Conservation (phyloP, 1,139 yeast species). For the Groenewaldozyma auringiensis region DNA sequence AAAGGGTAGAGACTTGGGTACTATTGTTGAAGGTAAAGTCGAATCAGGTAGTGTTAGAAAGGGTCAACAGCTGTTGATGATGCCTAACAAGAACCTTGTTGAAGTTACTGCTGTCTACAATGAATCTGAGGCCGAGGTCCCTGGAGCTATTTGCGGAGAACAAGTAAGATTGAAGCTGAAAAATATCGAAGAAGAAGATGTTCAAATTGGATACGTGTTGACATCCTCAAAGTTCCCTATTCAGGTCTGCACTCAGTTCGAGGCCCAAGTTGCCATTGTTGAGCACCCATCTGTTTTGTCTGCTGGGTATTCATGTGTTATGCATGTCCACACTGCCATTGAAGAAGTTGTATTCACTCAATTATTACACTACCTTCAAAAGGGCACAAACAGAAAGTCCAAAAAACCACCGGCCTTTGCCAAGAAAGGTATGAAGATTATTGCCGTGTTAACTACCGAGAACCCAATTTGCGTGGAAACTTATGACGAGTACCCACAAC, state of each 20-base stretch:
- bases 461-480: constrained; percentile 92
- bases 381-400: constrained; percentile 93
- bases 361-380: constrained; percentile 86
- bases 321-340: constrained; percentile 98
- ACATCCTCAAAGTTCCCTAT: constrained; percentile 84
- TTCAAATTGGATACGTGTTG: constrained; percentile 83
- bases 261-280: constrained; percentile 95
- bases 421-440: constrained; percentile 96
- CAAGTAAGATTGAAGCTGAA: constrained; percentile 89
- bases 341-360: constrained; percentile 84
- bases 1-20: constrained; percentile 94
- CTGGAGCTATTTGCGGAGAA: constrained; percentile 88
- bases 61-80: constrained; percentile 64
- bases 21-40: constrained; percentile 94
- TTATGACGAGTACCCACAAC: constrained; percentile 83
- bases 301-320: constrained; percentile 93
- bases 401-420: constrained; percentile 98
- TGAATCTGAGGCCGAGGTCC: constrained; percentile 94
- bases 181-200: constrained; percentile 96
- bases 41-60: constrained; percentile 91
- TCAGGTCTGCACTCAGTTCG: constrained; percentile 80
- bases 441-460: constrained; percentile 78
- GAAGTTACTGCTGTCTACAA: constrained; percentile 84
- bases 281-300: constrained; percentile 91
- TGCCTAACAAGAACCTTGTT: constrained; percentile 83